Evolutionary conservation across 345 rosid species (phyloP), one percentile per base, ranked within the genome.

Genomic region (Camelina hispida): DNA sequence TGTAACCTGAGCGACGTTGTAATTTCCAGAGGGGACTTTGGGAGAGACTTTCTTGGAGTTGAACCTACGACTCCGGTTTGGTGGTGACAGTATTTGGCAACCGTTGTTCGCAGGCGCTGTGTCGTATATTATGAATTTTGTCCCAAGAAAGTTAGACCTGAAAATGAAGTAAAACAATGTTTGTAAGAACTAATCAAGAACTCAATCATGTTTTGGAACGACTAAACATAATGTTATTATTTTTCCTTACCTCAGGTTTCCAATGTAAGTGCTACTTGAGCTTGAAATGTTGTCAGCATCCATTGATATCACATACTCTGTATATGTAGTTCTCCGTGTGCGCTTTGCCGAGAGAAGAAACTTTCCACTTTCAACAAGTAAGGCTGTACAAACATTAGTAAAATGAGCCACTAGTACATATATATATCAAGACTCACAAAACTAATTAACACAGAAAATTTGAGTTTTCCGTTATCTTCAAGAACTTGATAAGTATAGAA

Each of bases 111-210:
- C 91, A 61, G 88, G 90, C 64, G 87, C 93, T 0, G 96, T 85
- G 70, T 88, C 96, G 22, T 88, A 91, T 40, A 89, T 78, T 34
- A 87, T 79, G 82, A 89, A 91, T 66, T 87, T 91, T 38, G 93
- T 84, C 38, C 96, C 90, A 2, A 91, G 86, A 81, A 91, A 89
- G 82, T 91, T 91, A 43, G 97, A 91, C 82, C 97, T 91, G 91
- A 70, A 75, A 72, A 74, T 10, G 13, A 53, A 28, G n/a, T 38
- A 34, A 37, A 42, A 58, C 43, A 9, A 58, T 4, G 12, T 16
- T 9, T 22, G 7, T 8, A 15, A 17, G 23, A 34, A 14, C 11
- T 3, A 62, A 63, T 51, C 46, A 51, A 43, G 15, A 25, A 17
- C 40, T 30, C 2, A 52, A 23, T 38, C 18, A 14, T 34, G 23